Evolutionary conservation across 2,329 filamentous ascomycete genomes (phyloP), one percentile per base, ranked within the genome.

Genomic region (Elsinoe ampelina): DNA sequence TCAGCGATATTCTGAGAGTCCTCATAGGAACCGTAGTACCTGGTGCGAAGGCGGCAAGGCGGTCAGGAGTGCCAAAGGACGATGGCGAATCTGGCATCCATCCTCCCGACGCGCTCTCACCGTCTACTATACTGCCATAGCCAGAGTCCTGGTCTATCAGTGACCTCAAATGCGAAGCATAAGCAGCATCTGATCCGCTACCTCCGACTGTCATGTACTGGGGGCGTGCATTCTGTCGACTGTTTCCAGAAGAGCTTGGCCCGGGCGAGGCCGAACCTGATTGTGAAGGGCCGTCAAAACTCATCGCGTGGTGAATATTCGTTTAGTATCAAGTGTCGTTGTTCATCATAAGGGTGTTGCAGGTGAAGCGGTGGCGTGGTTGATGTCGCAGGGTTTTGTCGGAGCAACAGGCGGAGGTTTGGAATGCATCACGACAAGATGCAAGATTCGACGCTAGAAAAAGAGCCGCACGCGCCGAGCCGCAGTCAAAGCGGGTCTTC

Each of bases 131-230:
- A 68, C 89, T 95, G 43, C 86, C 91, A 67, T 97, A 97, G 5
- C 92, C 93, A 15, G 92, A 97, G 69, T 98, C 93, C 58, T 83
- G 77, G 60, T 95, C 89, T 57, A 97, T 76, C 64, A 95, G 81
- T 15, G 85, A 83, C 71, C 93, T 88, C 38, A 97, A 77, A 57
- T 84, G 84, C 30, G 86, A 81, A 36, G 89, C 91, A 68, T 89
- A 88, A 67, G 89, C 84, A 17, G 91, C 91, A 19, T 86, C 84
- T 56, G 85, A 84, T 55, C 91, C 91, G 62, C 79, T 83, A 7
- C 26, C 26, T 58, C 92, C 92, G 52, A 96, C 88, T 4, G 89
- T 95, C 85, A 95, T 88, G 72, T 91, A 96, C 58, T 83, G 79
- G 52, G 86, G 86, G 60, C 72, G 65, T 43, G 58, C 64, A 32